A percentile compares a stretch with the other conserved stretches of the same genome.
Conservation (phyloP, 805 yeast species). For the Kodamaea fukazawae region DNA sequence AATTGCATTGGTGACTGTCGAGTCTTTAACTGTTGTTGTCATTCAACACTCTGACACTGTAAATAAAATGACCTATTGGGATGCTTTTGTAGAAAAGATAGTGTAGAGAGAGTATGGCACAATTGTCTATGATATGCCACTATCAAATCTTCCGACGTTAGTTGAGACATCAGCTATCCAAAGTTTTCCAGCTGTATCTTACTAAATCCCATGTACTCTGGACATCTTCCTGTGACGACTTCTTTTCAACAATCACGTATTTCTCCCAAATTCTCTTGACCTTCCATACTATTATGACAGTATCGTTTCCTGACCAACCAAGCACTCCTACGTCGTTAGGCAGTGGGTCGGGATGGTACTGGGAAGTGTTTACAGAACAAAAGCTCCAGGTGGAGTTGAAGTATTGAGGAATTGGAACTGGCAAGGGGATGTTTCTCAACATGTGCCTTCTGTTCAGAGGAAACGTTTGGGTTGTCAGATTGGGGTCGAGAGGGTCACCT, state of each 20-base stretch:
- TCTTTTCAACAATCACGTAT: constrained; percentile 62
- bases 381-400: constrained; percentile 87
- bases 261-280: constrained; percentile 80
- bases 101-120: too few species aligned
- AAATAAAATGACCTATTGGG: too few species aligned
- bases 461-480: background rate
- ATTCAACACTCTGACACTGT: too few species aligned
- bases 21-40: too few species aligned
- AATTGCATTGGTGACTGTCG: too few species aligned
- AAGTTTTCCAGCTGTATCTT: constrained; percentile 6
- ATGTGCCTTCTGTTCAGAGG: constrained; percentile 60
- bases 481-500: background rate
- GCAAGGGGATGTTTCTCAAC: constrained; percentile 51
- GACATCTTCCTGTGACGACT: background rate
- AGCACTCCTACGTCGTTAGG: constrained; percentile 32
- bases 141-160: too few species aligned
- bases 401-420: constrained; percentile 57
- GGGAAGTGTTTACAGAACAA: constrained; percentile 61
- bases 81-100: too few species aligned
- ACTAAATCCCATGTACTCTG: constrained; percentile 6
- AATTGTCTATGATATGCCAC: too few species aligned
- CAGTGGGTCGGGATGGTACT: constrained; percentile 27
- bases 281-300: constrained; percentile 74
- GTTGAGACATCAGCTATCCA: background rate
- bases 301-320: constrained; percentile 79